These are phyloP conservation scores for Aspergillus hiratsukae DNA, from an alignment of 2,329 filamentous ascomycete species.

Conservation along the genomic window DNA sequence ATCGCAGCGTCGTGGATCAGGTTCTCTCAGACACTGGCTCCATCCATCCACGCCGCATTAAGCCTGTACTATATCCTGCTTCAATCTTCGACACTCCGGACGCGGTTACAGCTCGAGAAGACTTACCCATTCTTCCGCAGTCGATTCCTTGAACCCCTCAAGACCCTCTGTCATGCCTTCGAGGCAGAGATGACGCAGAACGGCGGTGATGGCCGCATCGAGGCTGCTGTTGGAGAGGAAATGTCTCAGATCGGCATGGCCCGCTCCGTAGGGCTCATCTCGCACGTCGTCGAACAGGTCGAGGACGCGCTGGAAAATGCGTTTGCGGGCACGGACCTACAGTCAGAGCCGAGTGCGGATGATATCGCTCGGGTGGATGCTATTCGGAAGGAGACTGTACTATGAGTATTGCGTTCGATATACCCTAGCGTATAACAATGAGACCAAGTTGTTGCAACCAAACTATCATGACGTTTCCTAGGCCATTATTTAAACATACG, in stretches of 20 bases:
- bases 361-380: conserved; percentile 25
- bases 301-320: conserved; percentile 28
- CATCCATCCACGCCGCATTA: conserved; percentile 52
- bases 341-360: conserved; percentile 24
- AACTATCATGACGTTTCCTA: not conserved
- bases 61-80: conserved; percentile 58
- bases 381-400: conserved; percentile 23
- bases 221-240: conserved; percentile 31
- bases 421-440: not conserved
- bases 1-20: conserved; percentile 44
- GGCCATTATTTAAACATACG: not conserved
- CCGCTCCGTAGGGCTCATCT: conserved; percentile 31
- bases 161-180: conserved; percentile 27
- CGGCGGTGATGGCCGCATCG: conserved; percentile 35
- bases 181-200: conserved; percentile 28
- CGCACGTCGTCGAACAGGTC: conserved; percentile 31
- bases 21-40: conserved; percentile 43
- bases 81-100: conserved; percentile 45
- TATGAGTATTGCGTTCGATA: not conserved
- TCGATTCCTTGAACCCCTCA: conserved; percentile 31
- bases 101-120: conserved; percentile 43
- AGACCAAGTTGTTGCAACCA: not conserved
- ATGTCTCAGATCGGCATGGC: conserved; percentile 32
- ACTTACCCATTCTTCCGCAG: conserved; percentile 29
- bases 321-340: conserved; percentile 24